phyloP scores from a whole-genome alignment of 2,329 filamentous ascomycete genomes.

The Ophiocordyceps camponoti-floridani region DNA sequence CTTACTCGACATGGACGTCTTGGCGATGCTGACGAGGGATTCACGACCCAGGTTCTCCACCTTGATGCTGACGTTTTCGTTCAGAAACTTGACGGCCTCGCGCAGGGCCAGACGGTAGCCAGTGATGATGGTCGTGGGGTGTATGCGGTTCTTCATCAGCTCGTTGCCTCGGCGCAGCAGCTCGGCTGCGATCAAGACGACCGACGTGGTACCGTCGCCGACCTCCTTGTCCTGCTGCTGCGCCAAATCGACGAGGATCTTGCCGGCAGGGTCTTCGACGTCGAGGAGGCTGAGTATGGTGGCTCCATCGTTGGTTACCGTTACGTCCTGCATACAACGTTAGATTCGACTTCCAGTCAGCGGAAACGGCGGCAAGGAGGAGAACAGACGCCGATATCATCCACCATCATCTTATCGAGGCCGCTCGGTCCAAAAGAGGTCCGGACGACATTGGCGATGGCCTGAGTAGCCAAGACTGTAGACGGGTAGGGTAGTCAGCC shows the following conservation, averaged over 20 bases:
- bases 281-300: slow-evolving; percentile 91
- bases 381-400: slow-evolving; percentile 74
- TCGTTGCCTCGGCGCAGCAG: slow-evolving; percentile 88
- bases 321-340: slow-evolving; percentile 53
- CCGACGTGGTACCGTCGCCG: slow-evolving; percentile 93
- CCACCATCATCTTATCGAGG: slow-evolving; percentile 99
- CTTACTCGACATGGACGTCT: slow-evolving; percentile 98
- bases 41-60: slow-evolving; percentile 84
- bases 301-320: slow-evolving; percentile 95
- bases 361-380: not conserved
- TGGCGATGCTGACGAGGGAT: slow-evolving; percentile 84
- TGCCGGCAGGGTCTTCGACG: slow-evolving; percentile 93
- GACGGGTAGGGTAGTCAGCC: slow-evolving; percentile 3
- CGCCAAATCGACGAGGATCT: slow-evolving; percentile 92
- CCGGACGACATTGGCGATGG: slow-evolving; percentile 97
- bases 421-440: slow-evolving; percentile 95
- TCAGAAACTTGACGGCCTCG: slow-evolving; percentile 97
- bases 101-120: slow-evolving; percentile 89
- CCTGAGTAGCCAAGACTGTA: slow-evolving; percentile 79
- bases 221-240: slow-evolving; percentile 99
- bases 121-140: slow-evolving; percentile 97
- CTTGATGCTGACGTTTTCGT: slow-evolving; percentile 92
- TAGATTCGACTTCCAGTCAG: not conserved
- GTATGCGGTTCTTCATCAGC: slow-evolving; percentile 98
- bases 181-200: slow-evolving; percentile 93